Conservation (phyloP, 768 basidiomycete species). For the Phanerochaete sordida region DNA sequence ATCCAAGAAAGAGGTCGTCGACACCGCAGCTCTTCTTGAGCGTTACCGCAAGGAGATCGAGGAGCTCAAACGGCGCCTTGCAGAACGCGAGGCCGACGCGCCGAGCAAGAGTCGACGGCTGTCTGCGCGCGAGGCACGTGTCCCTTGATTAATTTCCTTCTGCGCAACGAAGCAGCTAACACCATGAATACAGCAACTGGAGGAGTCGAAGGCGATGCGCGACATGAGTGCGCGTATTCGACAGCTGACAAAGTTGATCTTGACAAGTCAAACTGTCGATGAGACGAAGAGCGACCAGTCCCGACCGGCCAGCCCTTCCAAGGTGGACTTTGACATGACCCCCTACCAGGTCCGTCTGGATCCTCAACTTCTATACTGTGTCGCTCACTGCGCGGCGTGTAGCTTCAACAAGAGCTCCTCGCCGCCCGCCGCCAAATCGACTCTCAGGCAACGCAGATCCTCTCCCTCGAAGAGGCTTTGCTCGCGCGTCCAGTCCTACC, state of each 20-base stretch:
- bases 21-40: constrained; percentile 91
- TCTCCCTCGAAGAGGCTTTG: constrained; percentile 78
- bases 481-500: constrained; percentile 66
- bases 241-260: constrained; percentile 78
- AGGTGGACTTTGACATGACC: constrained; percentile 87
- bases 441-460: constrained; percentile 77
- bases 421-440: constrained; percentile 74
- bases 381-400: neutral
- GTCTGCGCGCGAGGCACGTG: constrained; percentile 43
- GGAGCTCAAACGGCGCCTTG: constrained; percentile 71
- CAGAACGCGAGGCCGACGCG: constrained; percentile 68
- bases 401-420: constrained; percentile 89
- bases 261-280: constrained; percentile 82
- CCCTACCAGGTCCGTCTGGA: constrained; percentile 64
- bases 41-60: constrained; percentile 95
- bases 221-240: constrained; percentile 78
- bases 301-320: constrained; percentile 77
- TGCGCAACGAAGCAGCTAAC: neutral
- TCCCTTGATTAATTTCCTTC: neutral
- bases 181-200: constrained; percentile 55
- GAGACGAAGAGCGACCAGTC: constrained; percentile 66
- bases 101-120: constrained; percentile 38
- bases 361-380: neutral
- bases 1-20: constrained; percentile 90
- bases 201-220: constrained; percentile 81